Base-by-base conservation (phyloP, 805 yeast genomes). In the Zygotorulaspora sp. region DNA sequence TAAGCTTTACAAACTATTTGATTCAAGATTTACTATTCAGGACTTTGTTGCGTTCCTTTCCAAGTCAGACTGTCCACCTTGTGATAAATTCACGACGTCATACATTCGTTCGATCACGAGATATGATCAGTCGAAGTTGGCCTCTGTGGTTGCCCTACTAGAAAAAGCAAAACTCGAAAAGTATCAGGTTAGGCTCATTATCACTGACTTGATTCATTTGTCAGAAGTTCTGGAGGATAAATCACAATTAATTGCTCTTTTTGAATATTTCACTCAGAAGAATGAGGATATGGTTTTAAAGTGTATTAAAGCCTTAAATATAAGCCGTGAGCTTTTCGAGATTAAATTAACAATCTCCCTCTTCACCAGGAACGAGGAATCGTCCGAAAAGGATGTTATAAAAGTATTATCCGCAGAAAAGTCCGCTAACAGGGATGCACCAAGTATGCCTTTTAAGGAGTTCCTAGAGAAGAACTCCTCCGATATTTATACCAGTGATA, bases 271-370 rank as follows among this genome's bases (percentile, higher is more conserved):
- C 30, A 48, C 68, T 23, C 50, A 54, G 5, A 48, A 52, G 4
- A 57, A 72, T 36, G 63, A 68, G 42, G 63, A 57, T 2, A 43
- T 66, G 14, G 67, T 77, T 30, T 27, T 66, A n/a, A 48, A 56
- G n/a, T 61, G 65, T 17, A 52, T 77, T 34, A 46, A 54, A 2
- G 57, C 68, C 2, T 37, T 61, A 15, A 55, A 62, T 13, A 37
- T 71, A 14, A 51, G 63, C 13, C 42, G 75, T 3, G 77, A 72
- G 19, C 48, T 67, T 4, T 63, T 80, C 19, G 89, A 81, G 64
- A 74, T 87, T 69, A 70, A 72, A 37, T 63, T 86, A 31, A 83
- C 85, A 62, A 71, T 82, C 1, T 78, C 89, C 0, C 61, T 87
- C 35, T 58, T 61, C 24, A 44, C 49, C 2, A 41, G 39, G 6